These are phyloP conservation scores for Saccharomycopsis fermentans DNA, from an alignment of 805 yeast genomes.

Conservation along the genomic window DNA sequence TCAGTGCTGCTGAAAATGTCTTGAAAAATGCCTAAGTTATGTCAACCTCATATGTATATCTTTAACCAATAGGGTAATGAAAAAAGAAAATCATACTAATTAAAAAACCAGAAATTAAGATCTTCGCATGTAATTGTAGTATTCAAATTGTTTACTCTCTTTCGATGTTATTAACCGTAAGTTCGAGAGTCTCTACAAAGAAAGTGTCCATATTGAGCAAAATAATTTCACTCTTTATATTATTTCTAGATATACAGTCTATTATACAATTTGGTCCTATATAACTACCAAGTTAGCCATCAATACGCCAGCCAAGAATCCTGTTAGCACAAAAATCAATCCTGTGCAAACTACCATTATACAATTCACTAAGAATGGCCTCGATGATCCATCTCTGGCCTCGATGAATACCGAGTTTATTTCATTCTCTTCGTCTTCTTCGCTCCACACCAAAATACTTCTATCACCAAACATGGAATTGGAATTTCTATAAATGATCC, in stretches of 20 bases:
- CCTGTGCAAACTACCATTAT: background rate
- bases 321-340: background rate
- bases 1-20: constrained; percentile 31
- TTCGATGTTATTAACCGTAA: too few relatives aligned
- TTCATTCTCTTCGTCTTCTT: background rate
- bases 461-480: background rate
- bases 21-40: constrained; percentile 19
- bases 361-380: background rate
- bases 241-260: too few relatives aligned
- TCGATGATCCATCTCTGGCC: background rate
- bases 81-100: too few relatives aligned
- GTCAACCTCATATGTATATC: background rate
- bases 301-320: background rate
- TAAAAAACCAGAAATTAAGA: too few relatives aligned
- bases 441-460: background rate
- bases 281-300: background rate
- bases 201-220: too few relatives aligned
- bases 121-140: too few relatives aligned
- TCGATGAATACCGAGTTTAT: background rate
- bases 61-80: too few relatives aligned
- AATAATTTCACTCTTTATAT: too few relatives aligned
- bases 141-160: too few relatives aligned
- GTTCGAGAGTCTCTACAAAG: too few relatives aligned
- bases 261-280: background rate
- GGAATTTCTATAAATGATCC: background rate